These are phyloP conservation scores for Castanospermum australe DNA, from an alignment of 306 rosid genomes.

Conservation along the genomic window DNA sequence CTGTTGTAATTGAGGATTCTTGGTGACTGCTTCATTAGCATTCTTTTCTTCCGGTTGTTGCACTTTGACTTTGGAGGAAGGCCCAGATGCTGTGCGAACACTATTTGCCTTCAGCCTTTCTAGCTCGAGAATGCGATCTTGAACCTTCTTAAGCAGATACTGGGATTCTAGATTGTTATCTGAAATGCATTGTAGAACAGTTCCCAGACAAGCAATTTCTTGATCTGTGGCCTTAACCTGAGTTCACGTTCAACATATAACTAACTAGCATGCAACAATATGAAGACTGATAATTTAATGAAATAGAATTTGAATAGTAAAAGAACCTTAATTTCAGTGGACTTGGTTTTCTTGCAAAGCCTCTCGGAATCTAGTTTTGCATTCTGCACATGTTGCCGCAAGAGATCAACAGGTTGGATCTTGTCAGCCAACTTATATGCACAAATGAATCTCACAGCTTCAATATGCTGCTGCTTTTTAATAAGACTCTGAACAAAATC, in stretches of 20 bases:
- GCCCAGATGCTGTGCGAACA: background rate
- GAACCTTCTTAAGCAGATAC: slow-evolving; percentile 31
- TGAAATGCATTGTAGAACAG: slow-evolving; percentile 39
- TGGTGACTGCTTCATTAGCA: background rate
- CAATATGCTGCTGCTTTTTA: slow-evolving; percentile 37
- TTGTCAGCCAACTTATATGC: slow-evolving; percentile 46
- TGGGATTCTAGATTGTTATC: slow-evolving; percentile 42
- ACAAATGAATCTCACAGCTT: slow-evolving; percentile 58
- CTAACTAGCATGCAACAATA: background rate
- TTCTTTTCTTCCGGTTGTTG: background rate
- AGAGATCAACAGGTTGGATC: slow-evolving; percentile 40
- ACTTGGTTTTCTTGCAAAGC: background rate
- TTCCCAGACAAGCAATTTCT: slow-evolving; percentile 39
- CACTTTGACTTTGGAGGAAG: background rate
- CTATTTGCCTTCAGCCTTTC: slow-evolving; percentile 23
- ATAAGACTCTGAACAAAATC: slow-evolving; percentile 46
- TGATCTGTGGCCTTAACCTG: slow-evolving; percentile 43
- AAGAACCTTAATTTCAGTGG: slow-evolving; percentile 33
- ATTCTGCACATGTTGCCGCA: slow-evolving; percentile 26
- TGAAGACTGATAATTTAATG: slow-evolving; percentile 4
- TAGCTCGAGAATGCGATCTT: slow-evolving; percentile 26
- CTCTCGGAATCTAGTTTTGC: background rate
- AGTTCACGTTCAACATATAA: background rate
- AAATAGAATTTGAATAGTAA: background rate
- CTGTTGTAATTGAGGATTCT: background rate